phyloP scores from a whole-genome alignment of 2,329 filamentous ascomycete genomes.

The Neopestalotiopsis rosae region DNA sequence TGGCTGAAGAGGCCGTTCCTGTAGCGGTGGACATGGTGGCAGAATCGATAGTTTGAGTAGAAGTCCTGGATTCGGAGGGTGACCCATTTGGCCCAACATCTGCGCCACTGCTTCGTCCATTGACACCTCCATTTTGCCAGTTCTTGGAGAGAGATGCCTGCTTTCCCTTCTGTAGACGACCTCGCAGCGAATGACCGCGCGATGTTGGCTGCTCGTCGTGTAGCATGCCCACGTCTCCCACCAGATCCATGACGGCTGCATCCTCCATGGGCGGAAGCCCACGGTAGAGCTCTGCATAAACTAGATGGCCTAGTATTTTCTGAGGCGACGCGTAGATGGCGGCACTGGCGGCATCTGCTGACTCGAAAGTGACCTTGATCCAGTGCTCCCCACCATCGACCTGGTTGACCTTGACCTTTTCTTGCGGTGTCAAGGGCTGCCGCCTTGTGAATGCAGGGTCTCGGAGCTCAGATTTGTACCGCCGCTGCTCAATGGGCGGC shows the following conservation, averaged over 20 bases:
- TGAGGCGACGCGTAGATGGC: slow-evolving; percentile 75
- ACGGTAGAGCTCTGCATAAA: slow-evolving; percentile 74
- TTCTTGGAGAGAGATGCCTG: slow-evolving; percentile 35
- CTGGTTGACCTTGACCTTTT: slow-evolving; percentile 79
- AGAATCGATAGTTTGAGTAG: slow-evolving; percentile 64
- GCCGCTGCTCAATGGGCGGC: slow-evolving; percentile 72
- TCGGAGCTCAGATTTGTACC: slow-evolving; percentile 76
- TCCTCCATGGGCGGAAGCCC: slow-evolving; percentile 69
- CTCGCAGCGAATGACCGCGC: slow-evolving; percentile 18
- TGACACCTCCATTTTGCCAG: slow-evolving; percentile 27
- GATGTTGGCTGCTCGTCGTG: slow-evolving; percentile 28
- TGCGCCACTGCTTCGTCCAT: slow-evolving; percentile 27
- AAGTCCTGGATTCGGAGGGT: slow-evolving; percentile 52
- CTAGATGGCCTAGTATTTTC: slow-evolving; percentile 70
- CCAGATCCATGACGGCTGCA: slow-evolving; percentile 62
- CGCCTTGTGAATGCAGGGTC: slow-evolving; percentile 74
- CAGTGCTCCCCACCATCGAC: slow-evolving; percentile 88
- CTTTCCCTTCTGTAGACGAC: slow-evolving; percentile 17
- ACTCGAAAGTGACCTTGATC: slow-evolving; percentile 88
- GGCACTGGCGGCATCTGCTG: slow-evolving; percentile 70
- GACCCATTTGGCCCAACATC: slow-evolving; percentile 43
- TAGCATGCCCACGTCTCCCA: slow-evolving; percentile 43
- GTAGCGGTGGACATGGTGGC: slow-evolving; percentile 53
- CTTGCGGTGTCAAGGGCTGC: slow-evolving; percentile 69
- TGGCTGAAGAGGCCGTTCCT: slow-evolving; percentile 49